Conservation (phyloP, 2,329 filamentous ascomycete species). For the Fusarium sp. region DNA sequence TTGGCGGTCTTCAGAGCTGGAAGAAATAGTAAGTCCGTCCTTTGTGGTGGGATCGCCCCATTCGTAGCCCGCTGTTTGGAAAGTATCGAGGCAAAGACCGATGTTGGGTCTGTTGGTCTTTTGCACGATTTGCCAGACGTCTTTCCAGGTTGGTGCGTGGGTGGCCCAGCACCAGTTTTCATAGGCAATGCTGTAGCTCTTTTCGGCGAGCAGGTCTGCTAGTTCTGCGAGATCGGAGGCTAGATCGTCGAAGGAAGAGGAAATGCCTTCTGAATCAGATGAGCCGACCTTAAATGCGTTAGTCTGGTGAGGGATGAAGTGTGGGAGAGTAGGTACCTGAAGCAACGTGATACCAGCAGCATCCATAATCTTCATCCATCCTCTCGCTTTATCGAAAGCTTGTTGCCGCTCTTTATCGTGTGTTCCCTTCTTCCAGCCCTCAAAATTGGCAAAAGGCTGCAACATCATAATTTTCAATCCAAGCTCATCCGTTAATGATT, state of each 20-base stretch:
- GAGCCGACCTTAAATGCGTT: conserved; percentile 62
- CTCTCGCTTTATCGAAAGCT: conserved; percentile 69
- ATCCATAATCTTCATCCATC: conserved; percentile 79
- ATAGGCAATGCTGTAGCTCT: conserved; percentile 73
- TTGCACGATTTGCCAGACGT: conserved; percentile 75
- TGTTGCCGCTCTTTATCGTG: conserved; percentile 66
- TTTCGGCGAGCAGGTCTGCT: conserved; percentile 68
- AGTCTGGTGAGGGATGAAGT: neutral
- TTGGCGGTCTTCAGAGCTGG: conserved; percentile 57
- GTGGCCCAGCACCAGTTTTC: conserved; percentile 89
- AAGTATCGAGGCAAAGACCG: conserved; percentile 81
- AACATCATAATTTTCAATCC: conserved; percentile 74
- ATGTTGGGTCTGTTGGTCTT: conserved; percentile 72
- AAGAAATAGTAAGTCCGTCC: conserved; percentile 66
- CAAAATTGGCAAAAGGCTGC: conserved; percentile 81
- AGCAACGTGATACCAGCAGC: conserved; percentile 76
- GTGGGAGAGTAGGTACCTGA: conserved; percentile 59
- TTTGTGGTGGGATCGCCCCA: conserved; percentile 76
- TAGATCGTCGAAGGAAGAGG: conserved; percentile 60
- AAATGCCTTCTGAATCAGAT: conserved; percentile 71
- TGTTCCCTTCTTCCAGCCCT: conserved; percentile 71
- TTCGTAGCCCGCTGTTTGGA: conserved; percentile 78
- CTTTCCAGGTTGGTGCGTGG: conserved; percentile 73
- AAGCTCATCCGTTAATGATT: conserved; percentile 63
- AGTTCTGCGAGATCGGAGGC: conserved; percentile 72